Conservation (phyloP, 176 grass and related monocot genomes). For the Lolium rigidum region DNA sequence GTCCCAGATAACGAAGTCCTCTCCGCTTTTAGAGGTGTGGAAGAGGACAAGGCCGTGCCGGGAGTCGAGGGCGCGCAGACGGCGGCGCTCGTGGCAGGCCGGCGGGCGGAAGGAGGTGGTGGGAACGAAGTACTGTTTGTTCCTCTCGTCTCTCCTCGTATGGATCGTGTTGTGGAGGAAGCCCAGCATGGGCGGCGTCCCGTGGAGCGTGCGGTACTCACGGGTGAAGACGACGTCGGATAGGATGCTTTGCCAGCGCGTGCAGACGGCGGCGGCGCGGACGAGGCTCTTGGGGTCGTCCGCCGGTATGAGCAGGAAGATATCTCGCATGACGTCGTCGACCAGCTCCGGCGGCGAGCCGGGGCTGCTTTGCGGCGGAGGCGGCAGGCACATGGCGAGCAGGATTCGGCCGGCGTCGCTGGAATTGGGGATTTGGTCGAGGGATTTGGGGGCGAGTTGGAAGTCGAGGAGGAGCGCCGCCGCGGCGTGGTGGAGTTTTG, state of each 20-base stretch:
- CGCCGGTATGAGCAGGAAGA: background rate
- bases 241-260: background rate
- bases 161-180: background rate
- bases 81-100: background rate
- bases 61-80: background rate
- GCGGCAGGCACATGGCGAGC: background rate
- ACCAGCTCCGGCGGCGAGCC: background rate
- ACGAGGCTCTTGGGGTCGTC: background rate
- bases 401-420: background rate
- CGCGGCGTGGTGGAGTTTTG: no score
- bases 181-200: background rate
- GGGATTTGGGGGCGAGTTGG: background rate
- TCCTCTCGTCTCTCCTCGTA: no score
- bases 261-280: constrained; percentile 5
- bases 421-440: background rate
- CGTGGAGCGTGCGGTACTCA: background rate
- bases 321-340: background rate
- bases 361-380: background rate
- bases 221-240: background rate
- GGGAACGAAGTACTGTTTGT: background rate
- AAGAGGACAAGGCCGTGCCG: background rate
- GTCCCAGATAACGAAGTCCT: background rate
- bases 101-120: background rate
- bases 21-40: background rate
- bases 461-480: no score